Evolutionary conservation across 2,329 filamentous ascomycete genomes (phyloP).

Genomic region (Grosmannia huntii): DNA sequence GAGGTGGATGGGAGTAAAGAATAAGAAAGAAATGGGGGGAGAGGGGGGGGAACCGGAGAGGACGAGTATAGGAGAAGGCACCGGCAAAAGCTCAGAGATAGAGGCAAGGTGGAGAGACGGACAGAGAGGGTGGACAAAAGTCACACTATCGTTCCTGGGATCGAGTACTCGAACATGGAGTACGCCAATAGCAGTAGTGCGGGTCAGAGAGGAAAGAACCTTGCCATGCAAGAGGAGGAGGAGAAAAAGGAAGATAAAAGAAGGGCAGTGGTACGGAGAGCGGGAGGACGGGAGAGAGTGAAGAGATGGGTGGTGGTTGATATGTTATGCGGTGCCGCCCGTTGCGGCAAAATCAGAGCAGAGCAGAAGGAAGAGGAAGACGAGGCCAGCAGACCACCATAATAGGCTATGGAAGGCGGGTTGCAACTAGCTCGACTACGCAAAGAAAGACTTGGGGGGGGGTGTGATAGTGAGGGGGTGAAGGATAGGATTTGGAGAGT

Average conservation of each 20-base stretch:
- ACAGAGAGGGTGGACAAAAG: background rate
- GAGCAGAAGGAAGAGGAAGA: background rate
- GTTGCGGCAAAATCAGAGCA: slow-evolving; percentile 22
- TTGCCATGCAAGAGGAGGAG: background rate
- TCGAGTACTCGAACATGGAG: background rate
- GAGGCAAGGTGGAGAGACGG: background rate
- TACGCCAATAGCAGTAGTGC: background rate
- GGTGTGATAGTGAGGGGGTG: background rate
- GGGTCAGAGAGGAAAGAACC: background rate
- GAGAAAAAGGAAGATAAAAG: background rate
- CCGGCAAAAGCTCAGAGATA: background rate
- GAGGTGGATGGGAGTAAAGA: background rate
- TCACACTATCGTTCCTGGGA: background rate
- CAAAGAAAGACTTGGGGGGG: background rate
- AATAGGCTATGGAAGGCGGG: slow-evolving; percentile 5
- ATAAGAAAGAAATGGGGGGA: background rate
- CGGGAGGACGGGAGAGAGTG: slow-evolving; percentile 8
- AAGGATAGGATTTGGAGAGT: background rate
- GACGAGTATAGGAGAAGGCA: background rate
- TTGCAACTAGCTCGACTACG: slow-evolving; percentile 4
- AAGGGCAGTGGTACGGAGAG: slow-evolving; percentile 1
- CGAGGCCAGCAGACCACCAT: background rate
- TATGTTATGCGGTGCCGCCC: slow-evolving; percentile 18
- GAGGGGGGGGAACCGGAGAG: background rate
- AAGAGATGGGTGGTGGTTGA: slow-evolving; percentile 5